These are phyloP conservation scores for Entoloma clypeatum DNA, from an alignment of 1,284 basidiomycete genomes.

Conservation along the genomic window DNA sequence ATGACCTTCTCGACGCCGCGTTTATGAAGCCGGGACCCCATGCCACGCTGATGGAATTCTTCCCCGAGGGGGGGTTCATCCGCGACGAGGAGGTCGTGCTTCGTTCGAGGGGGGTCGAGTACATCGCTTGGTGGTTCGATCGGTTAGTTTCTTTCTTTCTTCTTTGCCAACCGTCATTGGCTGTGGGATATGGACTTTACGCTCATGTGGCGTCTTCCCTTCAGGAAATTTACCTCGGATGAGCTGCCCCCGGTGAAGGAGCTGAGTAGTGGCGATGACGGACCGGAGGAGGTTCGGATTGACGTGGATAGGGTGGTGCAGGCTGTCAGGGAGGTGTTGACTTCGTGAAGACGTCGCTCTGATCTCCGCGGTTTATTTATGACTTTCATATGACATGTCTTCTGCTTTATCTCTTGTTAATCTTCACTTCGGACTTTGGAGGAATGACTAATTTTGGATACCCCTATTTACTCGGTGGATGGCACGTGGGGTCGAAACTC, in stretches of 20 bases:
- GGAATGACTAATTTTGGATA: too few species aligned
- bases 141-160: slow-evolving; percentile 36
- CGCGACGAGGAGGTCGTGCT: slow-evolving; percentile 65
- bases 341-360: too few species aligned
- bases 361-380: too few species aligned
- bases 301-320: slow-evolving; percentile 45
- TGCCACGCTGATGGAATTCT: slow-evolving; percentile 76
- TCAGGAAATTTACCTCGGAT: slow-evolving; percentile 26
- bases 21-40: slow-evolving; percentile 63
- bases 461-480: too few species aligned
- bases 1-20: slow-evolving; percentile 66
- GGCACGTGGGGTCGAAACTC: too few species aligned
- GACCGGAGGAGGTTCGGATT: slow-evolving; percentile 42
- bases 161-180: neutral
- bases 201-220: slow-evolving; percentile 33
- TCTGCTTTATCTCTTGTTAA: too few species aligned
- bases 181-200: neutral
- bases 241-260: slow-evolving; percentile 30
- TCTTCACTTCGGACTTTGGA: too few species aligned
- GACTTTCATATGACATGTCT: too few species aligned
- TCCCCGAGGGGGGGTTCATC: slow-evolving; percentile 69
- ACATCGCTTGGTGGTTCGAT: slow-evolving; percentile 70
- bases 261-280: too few species aligned
- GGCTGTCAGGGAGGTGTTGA: slow-evolving; percentile 35
- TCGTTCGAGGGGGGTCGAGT: slow-evolving; percentile 63